Base-by-base conservation (phyloP, 352 stramenopile genomes). In the Pythium aquatile region DNA sequence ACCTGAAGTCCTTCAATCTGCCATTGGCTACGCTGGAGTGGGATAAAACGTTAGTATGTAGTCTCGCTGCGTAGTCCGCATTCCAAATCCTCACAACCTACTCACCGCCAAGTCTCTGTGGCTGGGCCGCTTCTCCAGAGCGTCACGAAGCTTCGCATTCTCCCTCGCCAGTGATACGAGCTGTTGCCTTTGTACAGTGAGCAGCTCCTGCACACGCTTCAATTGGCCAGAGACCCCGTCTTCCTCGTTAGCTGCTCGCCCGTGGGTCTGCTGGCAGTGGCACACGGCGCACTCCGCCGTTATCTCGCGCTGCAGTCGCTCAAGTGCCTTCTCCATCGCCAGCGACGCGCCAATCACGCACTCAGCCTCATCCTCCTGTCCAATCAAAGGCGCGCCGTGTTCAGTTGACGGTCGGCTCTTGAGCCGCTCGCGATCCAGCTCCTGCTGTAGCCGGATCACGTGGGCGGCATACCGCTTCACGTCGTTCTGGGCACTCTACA, bases 141-240 rank as follows among this genome's bases (percentile, higher is more conserved):
- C 47, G 32, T 72, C 72, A 5, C 69, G 65, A 20, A 78, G 28
- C 60, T 76, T 51, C 24, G 61, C 55, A 24, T 78, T 76, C 37
- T 72, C 65, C 2, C 54, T 59, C 1, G 57, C 64, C 26, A 78
- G 61, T 6, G 49, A n/a, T 3, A 48, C 53, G 8, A 68, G 30
- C 42, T 66, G 35, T 14, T 58, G 37, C 17, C 57, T 56, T 53
- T 77, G 71, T 26, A 61, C 46, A 5, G 17, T 16, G 14, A 75
- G 8, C 24, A 77, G 54, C 5, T 44, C 29, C 1, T 65, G n/a
- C 17, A 75, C 44, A 2, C 24, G 46, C 28, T 55, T n/a, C 28
- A 73, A 14, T 44, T 26, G 28, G 14, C 33, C 10, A 1, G 24
- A 20, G 30, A 54, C 24, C 2, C 10, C 13, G 8, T 44, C 32